Percentiles rank a stretch among this genome's conserved stretches.
These are phyloP conservation scores for Eimeria praecox DNA, from an alignment of 169 alveolate species.

Conservation along the genomic window DNA sequence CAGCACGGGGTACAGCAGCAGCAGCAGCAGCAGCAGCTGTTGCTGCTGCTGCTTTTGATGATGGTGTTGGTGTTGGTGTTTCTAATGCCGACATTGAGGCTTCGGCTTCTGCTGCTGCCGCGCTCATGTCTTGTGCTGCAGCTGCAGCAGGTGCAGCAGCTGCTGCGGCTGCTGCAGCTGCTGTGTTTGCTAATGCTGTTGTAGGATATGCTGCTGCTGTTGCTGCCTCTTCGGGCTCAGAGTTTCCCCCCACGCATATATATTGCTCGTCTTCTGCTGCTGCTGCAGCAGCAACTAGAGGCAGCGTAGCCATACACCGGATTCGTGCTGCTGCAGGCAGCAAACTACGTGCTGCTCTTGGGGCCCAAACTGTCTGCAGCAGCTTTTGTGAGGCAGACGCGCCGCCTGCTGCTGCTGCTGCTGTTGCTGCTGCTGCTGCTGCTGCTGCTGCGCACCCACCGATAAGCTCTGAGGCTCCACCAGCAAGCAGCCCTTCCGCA, in stretches of 20 bases:
- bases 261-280: conserved; percentile 30
- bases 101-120: background rate
- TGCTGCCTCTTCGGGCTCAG: background rate
- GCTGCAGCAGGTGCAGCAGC: background rate
- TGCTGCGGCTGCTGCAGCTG: background rate
- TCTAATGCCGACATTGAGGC: background rate
- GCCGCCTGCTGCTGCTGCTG: conserved; percentile 18
- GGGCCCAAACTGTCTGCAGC: background rate
- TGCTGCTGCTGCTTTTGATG: background rate
- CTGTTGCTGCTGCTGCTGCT: conserved; percentile 48
- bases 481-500: background rate
- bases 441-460: background rate
- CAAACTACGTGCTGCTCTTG: background rate
- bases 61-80: background rate
- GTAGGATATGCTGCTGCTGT: background rate
- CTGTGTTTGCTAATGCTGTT: background rate
- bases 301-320: conserved; percentile 12
- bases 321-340: background rate
- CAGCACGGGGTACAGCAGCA: background rate
- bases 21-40: conserved; percentile 1
- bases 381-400: background rate
- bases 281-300: conserved; percentile 13
- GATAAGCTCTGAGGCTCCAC: background rate
- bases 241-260: background rate
- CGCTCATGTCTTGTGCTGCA: background rate